phyloP scores from a whole-genome alignment of 1,284 basidiomycete genomes.

The Cutaneotrichosporon sp. region DNA sequence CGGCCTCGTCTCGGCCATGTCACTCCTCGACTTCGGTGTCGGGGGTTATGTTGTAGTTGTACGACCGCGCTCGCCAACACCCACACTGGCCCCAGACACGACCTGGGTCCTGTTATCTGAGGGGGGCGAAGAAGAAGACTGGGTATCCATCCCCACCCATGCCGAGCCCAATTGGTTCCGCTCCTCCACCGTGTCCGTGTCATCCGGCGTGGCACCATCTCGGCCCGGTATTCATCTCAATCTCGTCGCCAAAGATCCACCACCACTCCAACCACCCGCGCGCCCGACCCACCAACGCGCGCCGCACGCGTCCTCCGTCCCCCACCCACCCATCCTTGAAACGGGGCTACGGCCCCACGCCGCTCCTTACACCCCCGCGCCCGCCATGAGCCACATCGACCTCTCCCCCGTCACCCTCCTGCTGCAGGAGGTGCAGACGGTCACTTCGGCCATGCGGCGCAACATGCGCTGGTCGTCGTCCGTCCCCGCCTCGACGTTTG shows the following conservation, averaged over 20 bases:
- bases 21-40: neutral
- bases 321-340: neutral
- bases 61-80: neutral
- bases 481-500: constrained; percentile 37
- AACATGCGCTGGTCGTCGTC: constrained; percentile 85
- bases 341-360: constrained; percentile 1
- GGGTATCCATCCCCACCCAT: neutral
- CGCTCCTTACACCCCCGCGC: neutral
- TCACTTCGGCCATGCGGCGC: constrained; percentile 96
- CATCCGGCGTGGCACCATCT: neutral
- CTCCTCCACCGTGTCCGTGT: neutral
- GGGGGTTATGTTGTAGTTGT: constrained; percentile 1
- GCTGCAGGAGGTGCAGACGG: constrained; percentile 75
- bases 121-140: constrained; percentile 3
- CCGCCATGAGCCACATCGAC: constrained; percentile 29
- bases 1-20: neutral
- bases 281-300: neutral
- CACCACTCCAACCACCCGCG: too few species aligned
- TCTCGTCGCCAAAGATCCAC: neutral
- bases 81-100: neutral
- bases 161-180: neutral
- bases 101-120: neutral
- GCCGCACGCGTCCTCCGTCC: neutral
- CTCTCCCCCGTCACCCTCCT: constrained; percentile 49
- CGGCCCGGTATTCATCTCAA: neutral